Evolutionary conservation across 495 filamentous ascomycete genomes (phyloP).

Genomic region (Penicillium goetzii): DNA sequence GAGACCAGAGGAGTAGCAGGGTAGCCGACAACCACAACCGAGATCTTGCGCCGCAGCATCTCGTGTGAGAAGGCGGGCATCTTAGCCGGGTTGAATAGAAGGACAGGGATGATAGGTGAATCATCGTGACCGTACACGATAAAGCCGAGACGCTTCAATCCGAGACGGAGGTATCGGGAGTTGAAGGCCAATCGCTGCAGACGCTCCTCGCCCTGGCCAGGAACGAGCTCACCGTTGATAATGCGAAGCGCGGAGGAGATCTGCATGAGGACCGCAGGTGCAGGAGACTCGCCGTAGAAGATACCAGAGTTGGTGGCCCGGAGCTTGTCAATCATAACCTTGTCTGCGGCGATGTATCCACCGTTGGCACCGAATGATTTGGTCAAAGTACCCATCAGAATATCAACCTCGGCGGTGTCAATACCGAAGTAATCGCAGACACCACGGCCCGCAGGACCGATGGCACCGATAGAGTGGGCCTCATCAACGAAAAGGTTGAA

Average conservation of each 20-base stretch:
- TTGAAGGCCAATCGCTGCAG: constrained; percentile 97
- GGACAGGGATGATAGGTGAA: constrained; percentile 91
- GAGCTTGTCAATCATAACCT: constrained; percentile 89
- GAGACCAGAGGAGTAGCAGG: constrained; percentile 96
- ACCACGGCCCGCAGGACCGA: constrained; percentile 84
- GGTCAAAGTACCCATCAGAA: constrained; percentile 97
- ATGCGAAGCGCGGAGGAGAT: constrained; percentile 83
- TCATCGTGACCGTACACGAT: constrained; percentile 98
- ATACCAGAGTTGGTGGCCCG: constrained; percentile 82
- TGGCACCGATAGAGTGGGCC: constrained; percentile 93
- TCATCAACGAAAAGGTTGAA: constrained; percentile 95
- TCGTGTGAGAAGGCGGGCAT: constrained; percentile 98
- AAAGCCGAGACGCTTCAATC: constrained; percentile 94
- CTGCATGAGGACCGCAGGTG: constrained; percentile 85
- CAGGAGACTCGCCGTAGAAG: constrained; percentile 84
- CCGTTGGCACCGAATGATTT: constrained; percentile 99
- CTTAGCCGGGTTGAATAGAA: constrained; percentile 96
- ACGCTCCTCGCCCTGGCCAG: constrained; percentile 94
- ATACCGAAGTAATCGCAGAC: constrained; percentile 97
- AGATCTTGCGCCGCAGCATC: constrained; percentile 96
- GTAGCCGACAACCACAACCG: constrained; percentile 97
- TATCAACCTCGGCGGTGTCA: constrained; percentile 84
- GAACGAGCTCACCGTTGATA: constrained; percentile 83
- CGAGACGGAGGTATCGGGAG: constrained; percentile 93
- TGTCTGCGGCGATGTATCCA: constrained; percentile 91